Conservation (phyloP, 2,329 filamentous ascomycete genomes). For the Ophiostoma piceae region DNA sequence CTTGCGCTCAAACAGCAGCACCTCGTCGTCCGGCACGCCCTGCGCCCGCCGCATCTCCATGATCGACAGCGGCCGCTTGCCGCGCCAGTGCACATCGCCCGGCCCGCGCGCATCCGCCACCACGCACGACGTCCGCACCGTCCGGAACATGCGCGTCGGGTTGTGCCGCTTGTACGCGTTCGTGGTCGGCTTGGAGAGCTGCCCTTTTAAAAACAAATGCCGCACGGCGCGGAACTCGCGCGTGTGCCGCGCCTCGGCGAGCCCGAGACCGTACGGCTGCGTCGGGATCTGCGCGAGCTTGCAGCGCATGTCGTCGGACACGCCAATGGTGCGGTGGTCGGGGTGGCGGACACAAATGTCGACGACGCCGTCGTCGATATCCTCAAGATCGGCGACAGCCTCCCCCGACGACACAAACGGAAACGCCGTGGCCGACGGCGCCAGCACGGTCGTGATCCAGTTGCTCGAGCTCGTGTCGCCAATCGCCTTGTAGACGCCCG, state of each 20-base stretch:
- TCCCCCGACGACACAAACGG: constrained; percentile 48
- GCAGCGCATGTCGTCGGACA: constrained; percentile 38
- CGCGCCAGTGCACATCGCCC: constrained; percentile 57
- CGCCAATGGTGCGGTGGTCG: constrained; percentile 55
- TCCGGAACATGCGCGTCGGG: constrained; percentile 48
- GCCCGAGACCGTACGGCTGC: constrained; percentile 51
- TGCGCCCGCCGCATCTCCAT: constrained; percentile 66
- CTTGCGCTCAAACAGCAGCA: constrained; percentile 53
- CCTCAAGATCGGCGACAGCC: constrained; percentile 51
- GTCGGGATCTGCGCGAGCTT: constrained; percentile 57
- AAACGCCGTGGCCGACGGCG: constrained; percentile 52
- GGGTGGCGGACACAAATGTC: constrained; percentile 60
- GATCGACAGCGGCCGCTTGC: constrained; percentile 57
- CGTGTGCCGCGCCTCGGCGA: constrained; percentile 40
- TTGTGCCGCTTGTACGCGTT: constrained; percentile 42
- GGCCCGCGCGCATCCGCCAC: constrained; percentile 54
- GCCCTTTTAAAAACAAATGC: constrained; percentile 37
- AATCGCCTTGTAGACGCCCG: constrained; percentile 34
- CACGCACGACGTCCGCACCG: constrained; percentile 52
- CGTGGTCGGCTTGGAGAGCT: constrained; percentile 24
- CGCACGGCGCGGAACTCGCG: constrained; percentile 32
- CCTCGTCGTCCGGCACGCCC: constrained; percentile 63
- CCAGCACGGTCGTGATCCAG: constrained; percentile 42
- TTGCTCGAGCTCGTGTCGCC: constrained; percentile 57
- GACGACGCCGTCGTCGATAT: constrained; percentile 55